Conservation (phyloP, 306 rosid species). For the Cucurbita maxima region DNA sequence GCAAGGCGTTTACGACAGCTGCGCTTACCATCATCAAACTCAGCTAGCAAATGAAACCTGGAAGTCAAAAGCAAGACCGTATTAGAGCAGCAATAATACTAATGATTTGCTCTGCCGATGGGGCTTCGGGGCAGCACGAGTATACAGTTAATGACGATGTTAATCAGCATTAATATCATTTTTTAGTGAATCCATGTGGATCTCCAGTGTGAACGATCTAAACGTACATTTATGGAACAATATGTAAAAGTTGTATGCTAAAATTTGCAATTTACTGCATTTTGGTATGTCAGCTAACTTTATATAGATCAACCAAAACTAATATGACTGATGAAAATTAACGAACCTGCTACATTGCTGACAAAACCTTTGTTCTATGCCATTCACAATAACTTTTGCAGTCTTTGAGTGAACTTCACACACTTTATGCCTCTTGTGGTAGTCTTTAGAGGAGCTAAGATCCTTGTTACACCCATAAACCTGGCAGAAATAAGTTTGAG, state of each 20-base stretch:
- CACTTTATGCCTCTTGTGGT: slow-evolving; percentile 87
- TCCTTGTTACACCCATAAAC: slow-evolving; percentile 85
- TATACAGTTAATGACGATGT: background rate
- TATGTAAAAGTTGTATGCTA: background rate
- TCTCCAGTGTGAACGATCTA: background rate
- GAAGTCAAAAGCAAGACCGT: slow-evolving; percentile 21
- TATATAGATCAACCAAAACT: background rate
- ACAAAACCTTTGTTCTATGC: slow-evolving; percentile 78
- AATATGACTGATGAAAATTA: slow-evolving; percentile 3
- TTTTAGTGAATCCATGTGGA: background rate
- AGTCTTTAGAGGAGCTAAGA: slow-evolving; percentile 64
- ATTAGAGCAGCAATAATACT: slow-evolving; percentile 11
- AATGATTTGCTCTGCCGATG: background rate
- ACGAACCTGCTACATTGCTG: slow-evolving; percentile 93
- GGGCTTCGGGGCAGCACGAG: background rate
- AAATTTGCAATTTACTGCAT: no score
- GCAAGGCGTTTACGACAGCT: slow-evolving; percentile 93
- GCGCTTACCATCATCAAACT: slow-evolving; percentile 88
- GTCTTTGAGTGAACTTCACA: slow-evolving; percentile 90
- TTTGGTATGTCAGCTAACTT: background rate
- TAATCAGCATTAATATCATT: background rate
- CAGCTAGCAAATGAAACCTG: slow-evolving; percentile 85
- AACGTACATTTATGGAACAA: background rate
- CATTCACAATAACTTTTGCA: slow-evolving; percentile 60
- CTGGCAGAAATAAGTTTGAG: slow-evolving; percentile 54